Conservation (phyloP, 805 yeast species). For the Saccharomycopsis oosterbeekiorum region DNA sequence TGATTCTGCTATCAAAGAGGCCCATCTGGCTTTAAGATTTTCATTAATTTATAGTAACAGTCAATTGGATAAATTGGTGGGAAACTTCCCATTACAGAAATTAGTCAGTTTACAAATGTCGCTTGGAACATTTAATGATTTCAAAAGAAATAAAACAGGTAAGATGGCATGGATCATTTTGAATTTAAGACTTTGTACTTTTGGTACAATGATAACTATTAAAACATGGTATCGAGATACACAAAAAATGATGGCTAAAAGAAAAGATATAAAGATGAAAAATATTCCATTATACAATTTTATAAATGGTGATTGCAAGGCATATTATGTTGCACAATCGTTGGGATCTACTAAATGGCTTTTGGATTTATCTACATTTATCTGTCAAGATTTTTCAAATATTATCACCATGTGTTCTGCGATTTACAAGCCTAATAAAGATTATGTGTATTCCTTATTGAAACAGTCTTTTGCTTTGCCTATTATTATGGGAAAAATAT, state of each 20-base stretch:
- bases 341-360: slow-evolving; percentile 16
- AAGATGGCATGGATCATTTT: slow-evolving; percentile 17
- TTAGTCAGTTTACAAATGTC: slow-evolving; percentile 59
- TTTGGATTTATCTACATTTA: slow-evolving; percentile 10
- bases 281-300: background rate
- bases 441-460: slow-evolving; percentile 1
- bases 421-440: slow-evolving; percentile 1
- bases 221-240: slow-evolving; percentile 18
- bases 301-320: slow-evolving; percentile 9
- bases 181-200: slow-evolving; percentile 14
- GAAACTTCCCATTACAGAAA: slow-evolving; percentile 70
- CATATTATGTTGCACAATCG: slow-evolving; percentile 9
- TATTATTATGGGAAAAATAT: slow-evolving; percentile 14
- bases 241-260: slow-evolving; percentile 1
- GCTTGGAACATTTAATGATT: slow-evolving; percentile 35
- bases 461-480: slow-evolving; percentile 7
- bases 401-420: background rate
- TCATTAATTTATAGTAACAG: slow-evolving; percentile 62
- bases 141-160: slow-evolving; percentile 11
- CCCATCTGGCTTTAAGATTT: slow-evolving; percentile 67
- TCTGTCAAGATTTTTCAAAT: slow-evolving; percentile 15
- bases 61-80: slow-evolving; percentile 63
- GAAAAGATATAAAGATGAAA: slow-evolving; percentile 1
- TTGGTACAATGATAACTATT: slow-evolving; percentile 15
- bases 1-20: slow-evolving; percentile 44